Evolutionary conservation across 768 basidiomycete genomes (phyloP).

Genomic region (Cystobasidiopsis lactophilus): DNA sequence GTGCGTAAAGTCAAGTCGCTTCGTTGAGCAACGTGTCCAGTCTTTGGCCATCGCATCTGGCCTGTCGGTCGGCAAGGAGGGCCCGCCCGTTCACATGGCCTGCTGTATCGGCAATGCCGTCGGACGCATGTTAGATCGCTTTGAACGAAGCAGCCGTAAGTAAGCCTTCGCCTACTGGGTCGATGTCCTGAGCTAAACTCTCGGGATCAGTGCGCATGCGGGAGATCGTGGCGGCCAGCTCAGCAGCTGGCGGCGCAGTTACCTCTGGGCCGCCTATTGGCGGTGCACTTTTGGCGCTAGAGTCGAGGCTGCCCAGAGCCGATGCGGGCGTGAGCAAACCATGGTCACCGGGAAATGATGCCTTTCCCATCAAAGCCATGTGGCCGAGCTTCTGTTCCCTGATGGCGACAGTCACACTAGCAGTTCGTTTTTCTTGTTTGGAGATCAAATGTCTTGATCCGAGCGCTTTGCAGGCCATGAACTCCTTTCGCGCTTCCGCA

Average conservation of each 20-base stretch:
- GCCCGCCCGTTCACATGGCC: slow-evolving; percentile 91
- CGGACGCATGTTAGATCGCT: slow-evolving; percentile 59
- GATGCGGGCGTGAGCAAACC: slow-evolving; percentile 71
- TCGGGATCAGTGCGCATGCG: slow-evolving; percentile 33
- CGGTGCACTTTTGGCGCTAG: slow-evolving; percentile 90
- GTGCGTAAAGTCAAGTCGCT: slow-evolving; percentile 32
- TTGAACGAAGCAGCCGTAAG: slow-evolving; percentile 75
- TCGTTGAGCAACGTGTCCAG: slow-evolving; percentile 28
- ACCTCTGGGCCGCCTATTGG: slow-evolving; percentile 97
- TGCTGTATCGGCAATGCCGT: slow-evolving; percentile 79
- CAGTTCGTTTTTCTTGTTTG: too few relatives aligned
- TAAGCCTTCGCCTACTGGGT: too few relatives aligned
- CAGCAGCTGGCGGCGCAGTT: slow-evolving; percentile 92
- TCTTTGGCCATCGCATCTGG: slow-evolving; percentile 93
- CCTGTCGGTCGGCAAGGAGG: slow-evolving; percentile 90
- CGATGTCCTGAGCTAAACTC: too few relatives aligned
- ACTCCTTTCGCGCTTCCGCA: slow-evolving; percentile 92
- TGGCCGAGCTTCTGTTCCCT: slow-evolving; percentile 96
- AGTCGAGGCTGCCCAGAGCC: slow-evolving; percentile 35
- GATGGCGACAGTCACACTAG: slow-evolving; percentile 88
- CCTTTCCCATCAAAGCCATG: slow-evolving; percentile 93
- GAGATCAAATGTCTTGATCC: too few relatives aligned
- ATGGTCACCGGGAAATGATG: too few relatives aligned
- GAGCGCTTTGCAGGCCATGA: slow-evolving; percentile 90
- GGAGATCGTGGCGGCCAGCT: slow-evolving; percentile 81